phyloP scores from a whole-genome alignment of 192 early-diverging fungal species.

The Podochytrium sp. region DNA sequence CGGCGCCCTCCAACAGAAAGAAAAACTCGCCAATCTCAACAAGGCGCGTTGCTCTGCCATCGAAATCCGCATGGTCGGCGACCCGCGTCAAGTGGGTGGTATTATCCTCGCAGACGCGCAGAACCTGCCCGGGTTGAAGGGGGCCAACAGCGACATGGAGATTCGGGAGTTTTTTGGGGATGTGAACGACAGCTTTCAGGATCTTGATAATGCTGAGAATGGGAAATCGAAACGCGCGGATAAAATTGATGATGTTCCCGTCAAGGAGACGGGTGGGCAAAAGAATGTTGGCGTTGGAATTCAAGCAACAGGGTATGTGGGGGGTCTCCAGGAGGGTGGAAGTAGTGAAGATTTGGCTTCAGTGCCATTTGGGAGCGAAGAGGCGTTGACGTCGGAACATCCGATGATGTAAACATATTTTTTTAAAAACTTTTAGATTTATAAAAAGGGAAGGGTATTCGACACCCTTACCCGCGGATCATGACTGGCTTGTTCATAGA shows the following conservation, averaged over 20 bases:
- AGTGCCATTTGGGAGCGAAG: no score
- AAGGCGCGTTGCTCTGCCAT: background rate
- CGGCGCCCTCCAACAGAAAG: background rate
- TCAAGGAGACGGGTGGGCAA: background rate
- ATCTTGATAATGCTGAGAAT: background rate
- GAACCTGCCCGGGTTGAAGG: background rate
- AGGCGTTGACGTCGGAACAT: background rate
- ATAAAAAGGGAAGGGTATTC: no score
- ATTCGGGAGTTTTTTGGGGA: constrained; percentile 27
- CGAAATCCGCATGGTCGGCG: constrained; percentile 22
- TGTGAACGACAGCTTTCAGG: constrained; percentile 26
- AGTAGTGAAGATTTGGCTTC: constrained; percentile 1
- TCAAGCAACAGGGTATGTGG: no score
- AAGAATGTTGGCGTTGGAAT: constrained; percentile 2
- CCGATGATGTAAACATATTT: no score
- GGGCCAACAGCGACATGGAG: constrained; percentile 5
- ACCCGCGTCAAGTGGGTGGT: constrained; percentile 24
- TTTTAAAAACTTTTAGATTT: no score
- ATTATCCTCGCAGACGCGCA: background rate
- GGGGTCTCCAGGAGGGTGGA: background rate
- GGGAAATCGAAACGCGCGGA: background rate
- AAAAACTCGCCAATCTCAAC: background rate
- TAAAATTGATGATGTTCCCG: background rate
- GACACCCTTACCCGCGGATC: no score
- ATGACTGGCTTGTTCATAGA: no score